phyloP scores from a whole-genome alignment of 352 stramenopile species.

The Globisporangium lucens region DNA sequence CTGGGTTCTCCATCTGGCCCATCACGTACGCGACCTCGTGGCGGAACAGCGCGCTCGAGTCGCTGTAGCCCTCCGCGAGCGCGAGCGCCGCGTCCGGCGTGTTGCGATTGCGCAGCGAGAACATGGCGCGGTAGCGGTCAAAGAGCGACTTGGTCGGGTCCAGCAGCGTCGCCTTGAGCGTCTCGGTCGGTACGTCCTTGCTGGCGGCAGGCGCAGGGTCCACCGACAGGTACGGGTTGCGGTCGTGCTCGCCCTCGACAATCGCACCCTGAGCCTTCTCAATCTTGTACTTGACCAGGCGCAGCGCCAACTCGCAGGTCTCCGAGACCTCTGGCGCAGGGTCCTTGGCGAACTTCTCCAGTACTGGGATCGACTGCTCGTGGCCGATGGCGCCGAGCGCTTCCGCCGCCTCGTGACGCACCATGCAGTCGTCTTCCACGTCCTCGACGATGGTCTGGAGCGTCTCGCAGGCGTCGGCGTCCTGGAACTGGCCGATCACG shows the following conservation, averaged over 20 bases:
- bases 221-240: slow-evolving; percentile 92
- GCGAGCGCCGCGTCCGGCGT: slow-evolving; percentile 83
- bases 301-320: slow-evolving; percentile 93
- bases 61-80: slow-evolving; percentile 68
- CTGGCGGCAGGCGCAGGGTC: slow-evolving; percentile 92
- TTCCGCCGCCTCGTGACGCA: slow-evolving; percentile 94
- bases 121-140: slow-evolving; percentile 96
- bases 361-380: slow-evolving; percentile 63
- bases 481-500: slow-evolving; percentile 97
- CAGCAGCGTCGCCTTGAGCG: slow-evolving; percentile 88
- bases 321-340: slow-evolving; percentile 90
- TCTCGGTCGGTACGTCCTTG: slow-evolving; percentile 61
- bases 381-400: slow-evolving; percentile 96
- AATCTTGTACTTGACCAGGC: slow-evolving; percentile 91
- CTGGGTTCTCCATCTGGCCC: slow-evolving; percentile 90
- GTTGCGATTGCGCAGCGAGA: slow-evolving; percentile 96
- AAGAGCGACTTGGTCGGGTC: slow-evolving; percentile 89
- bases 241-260: slow-evolving; percentile 62
- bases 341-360: slow-evolving; percentile 85
- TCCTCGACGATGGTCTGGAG: slow-evolving; percentile 81
- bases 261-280: slow-evolving; percentile 50
- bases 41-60: slow-evolving; percentile 83
- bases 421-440: slow-evolving; percentile 89
- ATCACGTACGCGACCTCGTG: slow-evolving; percentile 94
- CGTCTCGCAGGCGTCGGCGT: slow-evolving; percentile 75